Evolutionary conservation across 1,284 basidiomycete species (phyloP).

Genomic region (Puccinia horiana): DNA sequence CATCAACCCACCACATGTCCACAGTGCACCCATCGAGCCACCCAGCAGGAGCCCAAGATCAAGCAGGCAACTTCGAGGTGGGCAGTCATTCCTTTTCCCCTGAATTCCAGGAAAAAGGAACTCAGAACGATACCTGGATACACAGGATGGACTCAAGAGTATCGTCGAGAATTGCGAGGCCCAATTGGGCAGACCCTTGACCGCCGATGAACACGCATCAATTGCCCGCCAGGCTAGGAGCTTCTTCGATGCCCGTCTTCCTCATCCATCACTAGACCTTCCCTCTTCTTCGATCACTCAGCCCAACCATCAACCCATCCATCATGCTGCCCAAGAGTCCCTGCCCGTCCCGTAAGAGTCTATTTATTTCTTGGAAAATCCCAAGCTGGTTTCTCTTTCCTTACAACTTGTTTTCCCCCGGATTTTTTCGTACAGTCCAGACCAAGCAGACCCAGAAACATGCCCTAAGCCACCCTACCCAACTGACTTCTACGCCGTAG

Average conservation of each 20-base stretch:
- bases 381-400: neutral
- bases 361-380: neutral
- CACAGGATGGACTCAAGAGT: conserved; percentile 15
- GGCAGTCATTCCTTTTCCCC: neutral
- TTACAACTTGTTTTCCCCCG: neutral
- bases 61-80: neutral
- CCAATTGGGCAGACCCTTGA: conserved; percentile 1
- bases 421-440: neutral
- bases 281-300: neutral
- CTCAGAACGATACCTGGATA: too few relatives aligned
- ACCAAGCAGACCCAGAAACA: neutral
- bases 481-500: conserved; percentile 6
- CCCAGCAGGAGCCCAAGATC: too few relatives aligned
- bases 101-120: neutral
- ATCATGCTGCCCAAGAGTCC: neutral
- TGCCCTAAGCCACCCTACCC: conserved; percentile 6
- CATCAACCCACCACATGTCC: too few relatives aligned
- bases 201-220: neutral
- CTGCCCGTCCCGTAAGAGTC: neutral
- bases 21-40: too few relatives aligned
- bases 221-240: neutral
- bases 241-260: conserved; percentile 9
- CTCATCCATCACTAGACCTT: neutral
- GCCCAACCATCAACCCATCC: neutral
- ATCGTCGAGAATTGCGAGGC: neutral